Base-by-base conservation (phyloP, 2,329 filamentous ascomycete genomes). In the Nothophoma quercina region DNA sequence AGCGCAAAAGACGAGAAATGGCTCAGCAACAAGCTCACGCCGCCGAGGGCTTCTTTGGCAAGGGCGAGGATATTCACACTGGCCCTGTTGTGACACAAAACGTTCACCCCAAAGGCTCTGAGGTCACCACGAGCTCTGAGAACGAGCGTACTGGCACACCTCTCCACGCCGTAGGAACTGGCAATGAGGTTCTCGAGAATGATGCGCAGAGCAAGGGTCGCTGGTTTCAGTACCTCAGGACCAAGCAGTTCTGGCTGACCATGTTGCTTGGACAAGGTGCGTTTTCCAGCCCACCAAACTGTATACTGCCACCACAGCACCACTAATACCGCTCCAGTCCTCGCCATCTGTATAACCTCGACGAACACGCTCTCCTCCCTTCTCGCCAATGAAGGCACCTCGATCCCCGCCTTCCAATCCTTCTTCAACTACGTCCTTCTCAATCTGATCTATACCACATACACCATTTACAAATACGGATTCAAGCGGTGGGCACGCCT, bases 341-440 rank as follows among this genome's bases (percentile, higher is more conserved):
- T 59, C 25, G 53, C 93, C 4, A 85, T 99, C 53, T 93, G 91
- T 79, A 95, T 96, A 76, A 97, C 93, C 1, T 87, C 85, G 23
- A 97, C 93, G 42, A 96, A 96, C 80, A 98, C 95, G 39, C 91
- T 98, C 70, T 90, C 89, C 29, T 85, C 83, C 21, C 85, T 97
- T 48, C 85, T 99, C 23, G 82, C 81, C 51, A 75, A 77, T 5
- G 76, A 83, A 58, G 83, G 86, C 41, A 93, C 89, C 61, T 91
- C 85, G 56, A 96, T 98, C 63, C 95, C 95, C 7, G 91, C 95
- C 48, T 96, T 98, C 79, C 95, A 99, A 78, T 91, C 90, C 23
- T 85, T 98, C 67, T 96, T 97, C 83, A 96, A 95, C 78, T 99
- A 99, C 77, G 83, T 92, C 34, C 78, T 97, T 41, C 83, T 99